Base-by-base conservation (phyloP, 345 rosid species). In the Murraya paniculata region DNA sequence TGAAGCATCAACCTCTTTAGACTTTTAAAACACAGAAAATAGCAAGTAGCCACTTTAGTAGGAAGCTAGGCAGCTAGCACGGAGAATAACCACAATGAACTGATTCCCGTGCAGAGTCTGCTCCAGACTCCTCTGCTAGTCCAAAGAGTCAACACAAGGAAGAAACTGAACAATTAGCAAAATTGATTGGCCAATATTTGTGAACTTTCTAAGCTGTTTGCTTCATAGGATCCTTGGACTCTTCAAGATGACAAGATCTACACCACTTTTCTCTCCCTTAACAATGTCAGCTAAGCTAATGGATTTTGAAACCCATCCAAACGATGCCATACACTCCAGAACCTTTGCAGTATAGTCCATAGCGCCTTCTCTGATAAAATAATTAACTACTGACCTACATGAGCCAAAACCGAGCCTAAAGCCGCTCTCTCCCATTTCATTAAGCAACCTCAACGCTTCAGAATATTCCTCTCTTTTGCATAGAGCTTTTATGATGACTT, bases 361-460 rank as follows among this genome's bases (percentile, higher is more conserved):
- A 21, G 21, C 30, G 19, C 77, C 59, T 74, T 60, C 39, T 45
- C 38, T 27, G 22, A 25, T 25, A 61, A 74, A 74, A 18, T 59
- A 3, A 28, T 27, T 19, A 28, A 55, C 67, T 16, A 74, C 45
- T 21, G 59, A 64, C 71, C 28, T 22, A 66, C 78, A 64, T 19
- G 77, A 74, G 18, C 28, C 38, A 27, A 45, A 61, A 28, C 10
- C 13, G 5, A 9, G 48, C 69, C 41, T 31, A 48, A 62, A 39
- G 31, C 71, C 71, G 64, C 48, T 66, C 58, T 62, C 31, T 48
- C 71, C 78, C 78, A 75, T 48, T 75, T 50, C 31, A 64, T 31
- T 39, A 64, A 75, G 78, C 48, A 75, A 50, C 60, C 45, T 50
- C 22, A 64, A 24, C 6, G 10, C 71, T 64, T 75, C 36, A 64